These are phyloP conservation scores for Hymenoscyphus occultus DNA, from an alignment of 2,329 filamentous ascomycete species.

Conservation along the genomic window DNA sequence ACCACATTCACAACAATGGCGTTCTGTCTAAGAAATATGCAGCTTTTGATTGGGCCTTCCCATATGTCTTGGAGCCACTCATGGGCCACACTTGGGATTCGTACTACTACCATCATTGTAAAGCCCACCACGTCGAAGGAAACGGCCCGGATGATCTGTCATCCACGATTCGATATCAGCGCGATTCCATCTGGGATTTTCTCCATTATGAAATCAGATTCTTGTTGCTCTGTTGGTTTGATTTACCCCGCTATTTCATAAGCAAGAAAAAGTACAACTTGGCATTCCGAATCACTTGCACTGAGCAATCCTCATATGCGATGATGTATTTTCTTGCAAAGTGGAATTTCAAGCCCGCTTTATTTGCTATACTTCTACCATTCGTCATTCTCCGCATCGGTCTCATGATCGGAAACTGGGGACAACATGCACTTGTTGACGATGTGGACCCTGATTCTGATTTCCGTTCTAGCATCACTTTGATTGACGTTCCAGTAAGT, in stretches of 20 bases:
- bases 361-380: slow-evolving; percentile 66
- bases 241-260: slow-evolving; percentile 71
- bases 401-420: slow-evolving; percentile 82
- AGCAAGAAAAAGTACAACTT: slow-evolving; percentile 55
- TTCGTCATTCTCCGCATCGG: slow-evolving; percentile 64
- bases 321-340: slow-evolving; percentile 53
- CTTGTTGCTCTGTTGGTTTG: slow-evolving; percentile 70
- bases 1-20: slow-evolving; percentile 77
- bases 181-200: slow-evolving; percentile 65
- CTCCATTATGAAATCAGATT: slow-evolving; percentile 72
- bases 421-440: slow-evolving; percentile 79
- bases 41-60: slow-evolving; percentile 62
- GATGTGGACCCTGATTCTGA: slow-evolving; percentile 72
- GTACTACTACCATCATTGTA: slow-evolving; percentile 83
- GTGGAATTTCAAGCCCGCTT: slow-evolving; percentile 47
- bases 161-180: slow-evolving; percentile 72
- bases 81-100: slow-evolving; percentile 85
- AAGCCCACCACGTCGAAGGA: slow-evolving; percentile 79
- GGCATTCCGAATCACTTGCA: slow-evolving; percentile 55
- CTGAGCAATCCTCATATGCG: slow-evolving; percentile 58
- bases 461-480: slow-evolving; percentile 73
- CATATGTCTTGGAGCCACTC: slow-evolving; percentile 70
- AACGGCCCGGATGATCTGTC: slow-evolving; percentile 76
- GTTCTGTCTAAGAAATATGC: slow-evolving; percentile 55
- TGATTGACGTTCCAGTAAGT: slow-evolving; percentile 74